These are phyloP conservation scores for Niebla homalea DNA, from an alignment of 495 filamentous ascomycete species.

Conservation along the genomic window DNA sequence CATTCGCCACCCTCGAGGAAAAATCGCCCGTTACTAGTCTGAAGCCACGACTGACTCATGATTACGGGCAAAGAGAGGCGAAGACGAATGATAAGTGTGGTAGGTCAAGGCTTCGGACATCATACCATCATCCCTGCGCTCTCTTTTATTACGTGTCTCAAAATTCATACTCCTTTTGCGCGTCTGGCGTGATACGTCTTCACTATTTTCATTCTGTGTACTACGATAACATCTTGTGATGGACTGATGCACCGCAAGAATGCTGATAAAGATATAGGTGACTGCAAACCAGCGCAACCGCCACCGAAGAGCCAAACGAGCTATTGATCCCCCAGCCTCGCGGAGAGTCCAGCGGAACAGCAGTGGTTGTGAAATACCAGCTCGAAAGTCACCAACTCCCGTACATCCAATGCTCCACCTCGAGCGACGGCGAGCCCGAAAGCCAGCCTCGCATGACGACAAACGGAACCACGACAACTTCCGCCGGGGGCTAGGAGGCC, in stretches of 20 bases:
- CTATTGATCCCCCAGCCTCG: too few species aligned
- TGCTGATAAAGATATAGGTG: background rate
- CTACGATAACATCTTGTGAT: too few species aligned
- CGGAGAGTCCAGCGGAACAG: too few species aligned
- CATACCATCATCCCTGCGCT: background rate
- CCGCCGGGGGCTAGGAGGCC: too few species aligned
- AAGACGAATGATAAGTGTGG: conserved; percentile 30
- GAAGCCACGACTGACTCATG: conserved; percentile 3
- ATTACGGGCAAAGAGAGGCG: conserved; percentile 21
- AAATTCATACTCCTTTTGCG: background rate
- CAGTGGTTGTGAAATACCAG: too few species aligned
- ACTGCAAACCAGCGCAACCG: background rate
- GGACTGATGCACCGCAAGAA: too few species aligned
- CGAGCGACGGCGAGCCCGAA: too few species aligned
- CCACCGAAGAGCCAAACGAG: background rate
- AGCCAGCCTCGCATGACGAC: too few species aligned
- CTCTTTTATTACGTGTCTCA: background rate
- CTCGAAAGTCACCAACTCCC: too few species aligned
- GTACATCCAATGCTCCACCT: too few species aligned
- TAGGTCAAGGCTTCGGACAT: conserved; percentile 10
- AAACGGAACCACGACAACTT: too few species aligned
- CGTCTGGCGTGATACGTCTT: background rate
- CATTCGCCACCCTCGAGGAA: background rate
- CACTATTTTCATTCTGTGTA: background rate
- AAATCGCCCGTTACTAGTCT: background rate